Evolutionary conservation across 1,139 yeast genomes (phyloP).

Genomic region (Diutina sp.): DNA sequence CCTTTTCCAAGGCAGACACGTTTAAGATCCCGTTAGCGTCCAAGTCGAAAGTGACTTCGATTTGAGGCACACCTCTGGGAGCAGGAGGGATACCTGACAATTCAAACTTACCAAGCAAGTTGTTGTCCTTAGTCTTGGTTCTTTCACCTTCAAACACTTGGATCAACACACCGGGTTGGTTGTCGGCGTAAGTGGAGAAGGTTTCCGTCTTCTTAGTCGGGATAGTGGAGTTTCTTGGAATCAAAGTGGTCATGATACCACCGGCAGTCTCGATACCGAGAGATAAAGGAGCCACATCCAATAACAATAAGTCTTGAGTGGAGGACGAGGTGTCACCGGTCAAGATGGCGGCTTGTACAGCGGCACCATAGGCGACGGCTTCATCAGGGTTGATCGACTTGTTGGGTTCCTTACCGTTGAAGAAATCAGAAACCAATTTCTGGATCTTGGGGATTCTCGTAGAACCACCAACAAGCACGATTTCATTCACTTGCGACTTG

Average conservation of each 20-base stretch:
- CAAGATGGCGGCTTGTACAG: conserved; percentile 83
- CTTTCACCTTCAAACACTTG: conserved; percentile 98
- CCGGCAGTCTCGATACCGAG: conserved; percentile 96
- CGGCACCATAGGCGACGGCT: conserved; percentile 45
- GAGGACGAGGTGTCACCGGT: conserved; percentile 41
- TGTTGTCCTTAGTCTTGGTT: conserved; percentile 90
- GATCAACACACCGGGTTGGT: conserved; percentile 93
- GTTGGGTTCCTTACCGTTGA: conserved; percentile 87
- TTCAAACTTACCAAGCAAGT: conserved; percentile 90
- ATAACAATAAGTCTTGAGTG: conserved; percentile 38
- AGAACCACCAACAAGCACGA: conserved; percentile 94
- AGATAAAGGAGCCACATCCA: conserved; percentile 90
- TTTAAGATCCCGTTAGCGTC: conserved; percentile 94
- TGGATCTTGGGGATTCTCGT: conserved; percentile 97
- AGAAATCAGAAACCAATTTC: conserved; percentile 74
- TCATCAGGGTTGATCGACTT: conserved; percentile 93
- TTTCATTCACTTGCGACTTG: conserved; percentile 77
- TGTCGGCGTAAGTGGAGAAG: conserved; percentile 64
- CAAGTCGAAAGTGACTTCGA: conserved; percentile 87
- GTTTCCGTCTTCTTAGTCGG: conserved; percentile 96
- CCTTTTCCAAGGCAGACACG: conserved; percentile 90
- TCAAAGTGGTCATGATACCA: conserved; percentile 95
- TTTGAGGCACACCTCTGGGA: conserved; percentile 96
- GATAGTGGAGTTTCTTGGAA: conserved; percentile 92
- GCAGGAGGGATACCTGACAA: conserved; percentile 95